Conservation (phyloP, 2,329 filamentous ascomycete genomes). For the Xenoacremonium recifei region DNA sequence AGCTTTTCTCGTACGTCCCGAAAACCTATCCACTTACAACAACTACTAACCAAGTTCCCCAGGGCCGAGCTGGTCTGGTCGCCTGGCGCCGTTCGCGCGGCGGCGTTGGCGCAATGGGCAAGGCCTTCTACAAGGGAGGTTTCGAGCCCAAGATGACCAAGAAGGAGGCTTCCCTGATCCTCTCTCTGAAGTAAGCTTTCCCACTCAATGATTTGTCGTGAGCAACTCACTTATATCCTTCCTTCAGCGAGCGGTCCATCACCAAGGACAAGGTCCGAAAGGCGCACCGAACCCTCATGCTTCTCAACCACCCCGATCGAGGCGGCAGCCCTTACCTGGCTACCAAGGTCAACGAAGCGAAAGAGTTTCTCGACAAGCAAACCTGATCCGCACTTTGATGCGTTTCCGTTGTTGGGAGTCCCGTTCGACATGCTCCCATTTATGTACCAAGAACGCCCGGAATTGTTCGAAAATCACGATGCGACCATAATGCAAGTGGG, state of each 20-base stretch:
- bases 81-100: constrained; percentile 81
- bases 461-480: constrained; percentile 14
- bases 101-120: constrained; percentile 76
- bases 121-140: constrained; percentile 97
- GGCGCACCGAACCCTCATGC: constrained; percentile 92
- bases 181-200: constrained; percentile 74
- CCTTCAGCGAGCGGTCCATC: constrained; percentile 74
- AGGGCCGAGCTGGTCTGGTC: constrained; percentile 92
- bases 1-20: constrained; percentile 48
- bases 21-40: not conserved
- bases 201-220: not conserved
- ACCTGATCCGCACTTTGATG: constrained; percentile 14
- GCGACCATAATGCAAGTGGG: constrained; percentile 10
- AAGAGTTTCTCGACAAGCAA: constrained; percentile 86
- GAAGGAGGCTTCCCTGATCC: constrained; percentile 84
- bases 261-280: constrained; percentile 95
- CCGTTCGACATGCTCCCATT: constrained; percentile 1
- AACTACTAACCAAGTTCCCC: constrained; percentile 5
- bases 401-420: constrained; percentile 5
- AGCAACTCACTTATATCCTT: constrained; percentile 7
- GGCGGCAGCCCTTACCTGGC: constrained; percentile 95
- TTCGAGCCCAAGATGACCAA: constrained; percentile 95
- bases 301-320: constrained; percentile 96
- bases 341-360: constrained; percentile 98
- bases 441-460: constrained; percentile 6